phyloP scores from a whole-genome alignment of 192 early-diverging fungal genomes.

The Coemansia sp. region DNA sequence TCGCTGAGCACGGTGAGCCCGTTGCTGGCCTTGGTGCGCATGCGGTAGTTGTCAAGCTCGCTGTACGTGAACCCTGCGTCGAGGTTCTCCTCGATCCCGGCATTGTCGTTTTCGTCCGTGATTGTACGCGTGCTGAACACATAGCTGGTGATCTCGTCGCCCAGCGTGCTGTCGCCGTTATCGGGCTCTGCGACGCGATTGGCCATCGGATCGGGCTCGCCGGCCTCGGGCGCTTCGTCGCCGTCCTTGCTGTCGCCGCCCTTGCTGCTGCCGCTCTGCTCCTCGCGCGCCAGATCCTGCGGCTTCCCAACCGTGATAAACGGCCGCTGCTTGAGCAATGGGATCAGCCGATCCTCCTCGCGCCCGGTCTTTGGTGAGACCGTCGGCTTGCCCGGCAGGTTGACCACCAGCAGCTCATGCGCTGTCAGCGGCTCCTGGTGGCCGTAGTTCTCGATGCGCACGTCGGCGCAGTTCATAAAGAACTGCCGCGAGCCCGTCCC shows the following conservation, averaged over 20 bases:
- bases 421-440: slow-evolving; percentile 45
- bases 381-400: slow-evolving; percentile 29
- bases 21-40: slow-evolving; percentile 21
- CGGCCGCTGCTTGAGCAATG: slow-evolving; percentile 35
- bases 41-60: slow-evolving; percentile 30
- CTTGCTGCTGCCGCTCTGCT: neutral
- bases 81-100: slow-evolving; percentile 9
- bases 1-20: slow-evolving; percentile 39
- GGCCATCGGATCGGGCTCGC: slow-evolving; percentile 24
- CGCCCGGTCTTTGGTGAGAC: slow-evolving; percentile 39
- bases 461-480: slow-evolving; percentile 69
- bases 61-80: slow-evolving; percentile 34
- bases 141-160: slow-evolving; percentile 39
- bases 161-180: slow-evolving; percentile 4
- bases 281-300: slow-evolving; percentile 15
- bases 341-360: slow-evolving; percentile 30
- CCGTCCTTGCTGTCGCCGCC: neutral
- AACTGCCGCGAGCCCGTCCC: slow-evolving; percentile 60
- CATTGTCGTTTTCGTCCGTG: slow-evolving; percentile 23
- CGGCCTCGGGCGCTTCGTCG: slow-evolving; percentile 2
- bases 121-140: slow-evolving; percentile 33
- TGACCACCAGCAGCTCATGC: slow-evolving; percentile 49
- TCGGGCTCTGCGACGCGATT: slow-evolving; percentile 4
- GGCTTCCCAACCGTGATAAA: slow-evolving; percentile 44
- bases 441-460: slow-evolving; percentile 54